These are phyloP conservation scores for Ustilago lituana DNA, from an alignment of 1,284 basidiomycete species.

Conservation along the genomic window DNA sequence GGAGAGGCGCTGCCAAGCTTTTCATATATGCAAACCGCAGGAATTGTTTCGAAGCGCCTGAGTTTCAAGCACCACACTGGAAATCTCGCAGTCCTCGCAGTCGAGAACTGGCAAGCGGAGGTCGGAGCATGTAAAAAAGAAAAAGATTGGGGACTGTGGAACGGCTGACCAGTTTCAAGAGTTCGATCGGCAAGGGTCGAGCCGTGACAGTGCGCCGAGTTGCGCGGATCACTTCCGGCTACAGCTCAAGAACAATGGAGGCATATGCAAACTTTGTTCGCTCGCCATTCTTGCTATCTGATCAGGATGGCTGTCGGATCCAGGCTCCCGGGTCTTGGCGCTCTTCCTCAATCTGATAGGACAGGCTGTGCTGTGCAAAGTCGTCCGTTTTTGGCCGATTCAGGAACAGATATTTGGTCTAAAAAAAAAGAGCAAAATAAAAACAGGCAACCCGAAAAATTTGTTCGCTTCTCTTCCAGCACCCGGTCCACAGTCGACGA, in stretches of 20 bases:
- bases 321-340: slow-evolving; percentile 7
- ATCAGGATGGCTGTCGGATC: background rate
- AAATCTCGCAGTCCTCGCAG: too few species aligned
- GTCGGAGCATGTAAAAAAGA: slow-evolving; percentile 7
- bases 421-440: too few species aligned
- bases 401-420: background rate
- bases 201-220: background rate
- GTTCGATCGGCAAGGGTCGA: slow-evolving; percentile 1
- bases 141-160: slow-evolving; percentile 1
- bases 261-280: background rate
- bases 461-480: background rate
- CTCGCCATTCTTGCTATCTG: slow-evolving; percentile 2
- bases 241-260: too few species aligned
- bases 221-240: slow-evolving; percentile 1
- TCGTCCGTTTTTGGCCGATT: slow-evolving; percentile 8
- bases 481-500: background rate
- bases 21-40: background rate
- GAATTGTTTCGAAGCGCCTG: background rate
- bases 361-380: background rate
- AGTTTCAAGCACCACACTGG: slow-evolving; percentile 1
- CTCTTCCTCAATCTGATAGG: background rate
- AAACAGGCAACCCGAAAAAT: too few species aligned
- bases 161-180: slow-evolving; percentile 4
- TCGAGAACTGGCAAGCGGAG: background rate
- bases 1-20: slow-evolving; percentile 1